Conservation (phyloP, 1,284 basidiomycete genomes). For the Tylopilus orsonianus region DNA sequence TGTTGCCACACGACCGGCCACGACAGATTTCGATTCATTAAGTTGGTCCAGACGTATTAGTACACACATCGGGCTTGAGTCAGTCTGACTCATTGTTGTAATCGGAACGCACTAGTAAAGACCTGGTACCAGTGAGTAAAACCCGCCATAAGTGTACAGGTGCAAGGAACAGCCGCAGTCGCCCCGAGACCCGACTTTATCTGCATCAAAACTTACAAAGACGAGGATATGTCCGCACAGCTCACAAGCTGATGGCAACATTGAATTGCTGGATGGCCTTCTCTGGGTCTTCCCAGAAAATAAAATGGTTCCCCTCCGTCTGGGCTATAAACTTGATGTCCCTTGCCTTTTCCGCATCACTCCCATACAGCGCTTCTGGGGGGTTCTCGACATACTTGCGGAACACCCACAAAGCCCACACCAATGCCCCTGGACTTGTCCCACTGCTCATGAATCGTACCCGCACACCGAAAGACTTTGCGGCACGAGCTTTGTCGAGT, state of each 20-base stretch:
- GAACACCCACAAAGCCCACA: slow-evolving; percentile 20
- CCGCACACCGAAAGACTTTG: slow-evolving; percentile 18
- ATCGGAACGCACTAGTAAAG: too few relatives aligned
- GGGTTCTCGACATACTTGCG: slow-evolving; percentile 8
- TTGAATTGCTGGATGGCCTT: slow-evolving; percentile 23
- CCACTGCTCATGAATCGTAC: slow-evolving; percentile 26
- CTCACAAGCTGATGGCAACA: slow-evolving; percentile 13
- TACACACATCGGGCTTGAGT: too few relatives aligned
- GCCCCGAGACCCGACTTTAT: too few relatives aligned
- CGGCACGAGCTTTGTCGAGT: slow-evolving; percentile 20
- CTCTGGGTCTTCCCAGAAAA: slow-evolving; percentile 32
- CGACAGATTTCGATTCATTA: too few relatives aligned
- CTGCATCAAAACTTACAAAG: too few relatives aligned
- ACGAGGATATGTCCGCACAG: too few relatives aligned
- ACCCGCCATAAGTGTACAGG: too few relatives aligned
- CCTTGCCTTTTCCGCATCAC: slow-evolving; percentile 22
- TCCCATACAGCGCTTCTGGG: slow-evolving; percentile 13
- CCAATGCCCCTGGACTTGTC: slow-evolving; percentile 12
- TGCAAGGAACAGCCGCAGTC: too few relatives aligned
- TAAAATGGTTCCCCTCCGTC: slow-evolving; percentile 31
- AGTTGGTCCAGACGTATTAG: too few relatives aligned
- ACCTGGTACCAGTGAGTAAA: too few relatives aligned
- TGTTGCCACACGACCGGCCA: too few relatives aligned
- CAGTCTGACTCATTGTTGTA: too few relatives aligned
- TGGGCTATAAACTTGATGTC: slow-evolving; percentile 17